Evolutionary conservation across 768 basidiomycete genomes (phyloP).

Genomic region (Coprinopsis cinerea): DNA sequence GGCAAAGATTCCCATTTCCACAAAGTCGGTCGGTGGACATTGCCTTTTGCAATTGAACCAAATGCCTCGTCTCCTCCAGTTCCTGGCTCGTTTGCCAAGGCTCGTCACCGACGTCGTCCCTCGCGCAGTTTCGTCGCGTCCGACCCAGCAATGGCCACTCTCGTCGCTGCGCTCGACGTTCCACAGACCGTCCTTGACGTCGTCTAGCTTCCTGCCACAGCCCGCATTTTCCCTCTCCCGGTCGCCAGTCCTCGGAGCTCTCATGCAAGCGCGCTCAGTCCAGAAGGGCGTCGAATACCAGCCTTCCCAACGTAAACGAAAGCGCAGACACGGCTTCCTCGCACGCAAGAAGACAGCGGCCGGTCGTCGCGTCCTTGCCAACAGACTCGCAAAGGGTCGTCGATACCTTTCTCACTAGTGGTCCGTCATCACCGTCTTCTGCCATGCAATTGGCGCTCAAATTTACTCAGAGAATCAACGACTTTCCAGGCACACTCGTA

Average conservation of each 20-base stretch:
- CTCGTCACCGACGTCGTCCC: slow-evolving; percentile 29
- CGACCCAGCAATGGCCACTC: slow-evolving; percentile 12
- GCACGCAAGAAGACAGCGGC: slow-evolving; percentile 60
- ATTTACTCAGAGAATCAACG: neutral
- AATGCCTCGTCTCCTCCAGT: slow-evolving; percentile 42
- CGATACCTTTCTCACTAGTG: slow-evolving; percentile 71
- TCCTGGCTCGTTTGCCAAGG: slow-evolving; percentile 30
- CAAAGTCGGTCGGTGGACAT: neutral
- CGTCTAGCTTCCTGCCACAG: slow-evolving; percentile 15
- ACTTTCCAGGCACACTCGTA: no score
- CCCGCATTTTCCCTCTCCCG: slow-evolving; percentile 18
- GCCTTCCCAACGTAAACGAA: slow-evolving; percentile 90
- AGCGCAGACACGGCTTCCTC: slow-evolving; percentile 90
- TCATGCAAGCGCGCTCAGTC: slow-evolving; percentile 54
- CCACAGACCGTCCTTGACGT: neutral
- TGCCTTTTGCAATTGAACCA: neutral
- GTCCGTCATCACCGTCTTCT: neutral
- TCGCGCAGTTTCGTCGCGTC: slow-evolving; percentile 20
- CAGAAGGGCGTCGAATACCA: slow-evolving; percentile 90
- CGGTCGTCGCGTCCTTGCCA: slow-evolving; percentile 67
- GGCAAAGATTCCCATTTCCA: neutral
- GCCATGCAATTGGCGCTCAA: neutral
- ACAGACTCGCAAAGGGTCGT: slow-evolving; percentile 72
- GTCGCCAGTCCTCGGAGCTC: slow-evolving; percentile 33
- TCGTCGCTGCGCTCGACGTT: slow-evolving; percentile 9